Evolutionary conservation across 306 rosid genomes (phyloP), one percentile per base, ranked within the genome.

Genomic region (Ormosia emarginata): DNA sequence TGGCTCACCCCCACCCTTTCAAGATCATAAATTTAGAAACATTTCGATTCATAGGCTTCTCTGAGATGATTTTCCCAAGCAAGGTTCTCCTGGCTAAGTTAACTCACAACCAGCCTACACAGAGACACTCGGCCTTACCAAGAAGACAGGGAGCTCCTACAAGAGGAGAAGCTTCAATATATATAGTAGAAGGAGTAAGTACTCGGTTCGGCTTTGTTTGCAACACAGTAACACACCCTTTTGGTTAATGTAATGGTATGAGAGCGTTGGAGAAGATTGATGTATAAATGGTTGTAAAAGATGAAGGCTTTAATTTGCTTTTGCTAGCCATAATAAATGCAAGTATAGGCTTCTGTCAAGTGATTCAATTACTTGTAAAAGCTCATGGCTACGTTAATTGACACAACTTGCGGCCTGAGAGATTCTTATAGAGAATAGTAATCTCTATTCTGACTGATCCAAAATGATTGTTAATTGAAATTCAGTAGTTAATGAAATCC

Each of bases 161-260:
- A n/a, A n/a, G n/a, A n/a, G n/a, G n/a, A n/a, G n/a, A n/a, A n/a
- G n/a, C n/a, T n/a, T n/a, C 24, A 24, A 24, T 24, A 24, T 24
- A 24, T 24, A 24, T 24, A 0, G 24, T 14, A 50, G n/a, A 14
- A 13, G 57, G 24, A 63, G 2, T 13, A 5, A 7, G 66, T 30
- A 4, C 15, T 41, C 5, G 86, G 89, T 57, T 87, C 90, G 0
- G 71, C 72, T 62, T 87, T 85, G 50, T 87, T 8, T 3, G 50
- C 62, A 0, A 80, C 1, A 56, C 69, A 56, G 41, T 33, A 62
- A 62, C 12, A 62, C 9, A 32, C 41, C 8, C 18, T 32, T 32
- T 62, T 12, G n/a, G 10, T 32, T 41, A 32, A 62, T 62, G 7
- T 29, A 29, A 32, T 30, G 2, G 8, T 17, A 13, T 6, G 7